Base-by-base conservation (phyloP, 257 asterid species). In the Petunia axillaris region DNA sequence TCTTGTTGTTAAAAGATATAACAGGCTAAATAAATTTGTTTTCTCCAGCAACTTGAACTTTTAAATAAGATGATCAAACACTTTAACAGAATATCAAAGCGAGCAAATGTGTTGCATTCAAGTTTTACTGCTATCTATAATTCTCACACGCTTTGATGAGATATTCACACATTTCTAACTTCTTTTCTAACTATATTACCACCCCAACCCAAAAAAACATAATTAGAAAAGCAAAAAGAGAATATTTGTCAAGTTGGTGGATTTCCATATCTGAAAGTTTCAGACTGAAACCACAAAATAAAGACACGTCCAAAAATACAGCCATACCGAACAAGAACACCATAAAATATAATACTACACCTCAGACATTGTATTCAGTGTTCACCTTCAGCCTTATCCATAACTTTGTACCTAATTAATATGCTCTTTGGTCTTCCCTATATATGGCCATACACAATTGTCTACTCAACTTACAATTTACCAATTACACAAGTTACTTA, bases 191-290 rank as follows among this genome's bases (percentile, higher is more conserved):
- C 25, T 54, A 57, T 15, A 14, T 0, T 25, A 25, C 8, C 35
- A 25, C 50, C 71, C 71, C 9, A 64, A 64, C 4, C 68, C 9
- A 55, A 57, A 15, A 63, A 5, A 15, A 66, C 13, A 62, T 25
- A 66, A 40, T 0, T 1, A 3, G 1, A 36, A 66, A 0, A 60
- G 25, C 25, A 25, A 63, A 63, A 14, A 41, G 13, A 40, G 6
- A 71, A 35, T 48, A 71, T 48, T 71, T 6, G 77, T 25, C 6
- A 48, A 11, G 44, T 71, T 25, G 44, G 43, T 71, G 25, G 60
- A 35, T 71, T 48, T 5, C 77, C 60, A 8, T 48, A 71, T 71
- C 77, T 25, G 6, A 5, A 71, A 71, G 40, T 71, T 48, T 35
- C 44, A 35, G 3, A 71, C 35, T 71, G 6, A 55, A 55, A 55